Evolutionary conservation across 495 filamentous ascomycete genomes (phyloP).

Genomic region (Parathielavia appendiculata): DNA sequence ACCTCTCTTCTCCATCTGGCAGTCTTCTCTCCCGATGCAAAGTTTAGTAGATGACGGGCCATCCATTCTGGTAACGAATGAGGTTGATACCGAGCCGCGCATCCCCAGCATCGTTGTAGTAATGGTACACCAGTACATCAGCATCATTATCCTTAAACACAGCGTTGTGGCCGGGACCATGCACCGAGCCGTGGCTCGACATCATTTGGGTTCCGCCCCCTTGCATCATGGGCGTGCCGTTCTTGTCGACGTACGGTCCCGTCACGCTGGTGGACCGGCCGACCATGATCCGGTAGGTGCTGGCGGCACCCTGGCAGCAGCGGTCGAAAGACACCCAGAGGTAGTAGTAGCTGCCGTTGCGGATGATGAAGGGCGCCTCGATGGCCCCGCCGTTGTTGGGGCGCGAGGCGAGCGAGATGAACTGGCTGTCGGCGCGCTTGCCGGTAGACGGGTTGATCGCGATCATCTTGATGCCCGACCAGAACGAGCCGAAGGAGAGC

Average conservation of each 20-base stretch:
- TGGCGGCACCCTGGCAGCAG: slow-evolving; percentile 11
- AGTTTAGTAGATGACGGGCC: slow-evolving; percentile 8
- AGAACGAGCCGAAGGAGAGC: slow-evolving; percentile 11
- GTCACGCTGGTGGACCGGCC: slow-evolving; percentile 11
- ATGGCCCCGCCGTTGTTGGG: slow-evolving; percentile 2
- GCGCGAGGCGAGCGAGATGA: not conserved
- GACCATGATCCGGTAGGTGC: slow-evolving; percentile 12
- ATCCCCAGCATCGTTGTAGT: slow-evolving; percentile 5
- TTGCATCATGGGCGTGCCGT: slow-evolving; percentile 8
- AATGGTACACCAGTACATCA: slow-evolving; percentile 11
- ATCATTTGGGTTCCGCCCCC: slow-evolving; percentile 10
- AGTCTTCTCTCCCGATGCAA: too few relatives aligned
- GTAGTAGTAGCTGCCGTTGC: slow-evolving; percentile 6
- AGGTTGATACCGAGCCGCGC: slow-evolving; percentile 11
- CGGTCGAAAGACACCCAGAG: slow-evolving; percentile 8
- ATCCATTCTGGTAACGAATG: slow-evolving; percentile 8
- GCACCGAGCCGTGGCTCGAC: slow-evolving; percentile 8
- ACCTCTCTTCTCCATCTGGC: too few relatives aligned
- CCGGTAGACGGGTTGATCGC: not conserved
- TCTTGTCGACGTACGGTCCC: slow-evolving; percentile 8
- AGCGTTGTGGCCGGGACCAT: slow-evolving; percentile 8
- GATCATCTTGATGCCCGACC: slow-evolving; percentile 12
- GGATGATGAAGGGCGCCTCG: slow-evolving; percentile 8
- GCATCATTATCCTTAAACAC: slow-evolving; percentile 1
- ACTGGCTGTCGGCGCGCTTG: slow-evolving; percentile 1